phyloP scores from a whole-genome alignment of 1,284 basidiomycete genomes.

The Pholiota adiposa region DNA sequence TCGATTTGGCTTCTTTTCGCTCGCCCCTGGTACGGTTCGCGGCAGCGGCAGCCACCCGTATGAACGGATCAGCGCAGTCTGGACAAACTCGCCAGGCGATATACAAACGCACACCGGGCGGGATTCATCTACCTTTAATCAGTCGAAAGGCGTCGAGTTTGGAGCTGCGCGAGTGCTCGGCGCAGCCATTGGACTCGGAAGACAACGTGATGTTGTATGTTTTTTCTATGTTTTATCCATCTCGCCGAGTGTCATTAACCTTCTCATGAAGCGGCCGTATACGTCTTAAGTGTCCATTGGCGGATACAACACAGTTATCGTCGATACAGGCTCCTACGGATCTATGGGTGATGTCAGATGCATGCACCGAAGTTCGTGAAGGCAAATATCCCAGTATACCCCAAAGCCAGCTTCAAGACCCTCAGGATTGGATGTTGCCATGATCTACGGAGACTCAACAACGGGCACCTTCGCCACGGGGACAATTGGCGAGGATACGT shows the following conservation, averaged over 20 bases:
- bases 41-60: background rate
- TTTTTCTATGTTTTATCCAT: conserved; percentile 12
- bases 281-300: conserved; percentile 51
- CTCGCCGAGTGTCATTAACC: background rate
- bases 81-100: conserved; percentile 23
- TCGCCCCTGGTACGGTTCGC: conserved; percentile 1
- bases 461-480: conserved; percentile 59
- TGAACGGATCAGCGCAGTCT: conserved; percentile 12
- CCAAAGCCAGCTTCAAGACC: conserved; percentile 41
- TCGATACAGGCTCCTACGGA: conserved; percentile 64
- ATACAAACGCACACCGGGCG: conserved; percentile 30
- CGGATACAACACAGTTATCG: conserved; percentile 41
- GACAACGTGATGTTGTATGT: conserved; percentile 55
- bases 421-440: conserved; percentile 39
- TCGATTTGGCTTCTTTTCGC: conserved; percentile 1
- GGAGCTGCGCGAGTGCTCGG: conserved; percentile 25
- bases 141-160: conserved; percentile 15
- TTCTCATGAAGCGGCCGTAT: conserved; percentile 45
- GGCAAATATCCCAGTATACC: conserved; percentile 40
- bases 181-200: conserved; percentile 39
- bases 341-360: conserved; percentile 57
- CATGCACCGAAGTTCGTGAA: conserved; percentile 40
- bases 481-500: conserved; percentile 48
- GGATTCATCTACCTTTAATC: conserved; percentile 37
- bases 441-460: conserved; percentile 59